Base-by-base conservation (phyloP, 495 filamentous ascomycete species). In the Trypethelium eluteriae region DNA sequence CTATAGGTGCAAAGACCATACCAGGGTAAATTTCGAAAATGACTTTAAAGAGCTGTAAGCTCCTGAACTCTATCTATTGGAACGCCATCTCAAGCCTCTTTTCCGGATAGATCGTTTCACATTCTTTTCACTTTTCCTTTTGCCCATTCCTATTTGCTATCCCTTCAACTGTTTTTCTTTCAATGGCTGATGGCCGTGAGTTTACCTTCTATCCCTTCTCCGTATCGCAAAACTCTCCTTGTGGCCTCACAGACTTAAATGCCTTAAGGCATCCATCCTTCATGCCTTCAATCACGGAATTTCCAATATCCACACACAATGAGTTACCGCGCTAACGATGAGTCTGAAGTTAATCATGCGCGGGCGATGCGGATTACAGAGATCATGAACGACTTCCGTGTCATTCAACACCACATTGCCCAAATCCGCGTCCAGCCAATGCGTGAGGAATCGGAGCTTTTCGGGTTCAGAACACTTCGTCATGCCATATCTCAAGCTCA, bases 351-450 rank as follows among this genome's bases (percentile, higher is more conserved):
- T 68, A 96, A 96, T 78, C 85, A 92, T 70, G 88, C 87, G 72
- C 89, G 92, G 74, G 87, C 88, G 67, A 80, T 86, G 72, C 87
- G 92, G 74, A 85, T 96, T 73, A 86, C 89, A 74, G 89, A 96
- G 76, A 80, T 96, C 67, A 88, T 95, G 71, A 83, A 84, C 72
- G 92, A 96, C 78, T 96, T 92, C 80, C 87, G 88, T 67, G 89
- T 84, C 64, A 83, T 96, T 2, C 88, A 95, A 72, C 80, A 87
- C 73, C 90, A 89, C 75, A 93, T 96, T 76, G 83, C 88, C 47
- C 83, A 87, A 63, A 87, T 85, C 34, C 83, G 86, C 56, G 82
- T 82, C 64, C 80, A 82, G 44, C 84, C 86, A 25, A 70, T 74
- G 2, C 73, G 79, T 63, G 88, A 90, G 47, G 89, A 95, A 65